Base-by-base conservation (phyloP, 2,329 filamentous ascomycete genomes). In the Lasiodiplodia hormozganensis region DNA sequence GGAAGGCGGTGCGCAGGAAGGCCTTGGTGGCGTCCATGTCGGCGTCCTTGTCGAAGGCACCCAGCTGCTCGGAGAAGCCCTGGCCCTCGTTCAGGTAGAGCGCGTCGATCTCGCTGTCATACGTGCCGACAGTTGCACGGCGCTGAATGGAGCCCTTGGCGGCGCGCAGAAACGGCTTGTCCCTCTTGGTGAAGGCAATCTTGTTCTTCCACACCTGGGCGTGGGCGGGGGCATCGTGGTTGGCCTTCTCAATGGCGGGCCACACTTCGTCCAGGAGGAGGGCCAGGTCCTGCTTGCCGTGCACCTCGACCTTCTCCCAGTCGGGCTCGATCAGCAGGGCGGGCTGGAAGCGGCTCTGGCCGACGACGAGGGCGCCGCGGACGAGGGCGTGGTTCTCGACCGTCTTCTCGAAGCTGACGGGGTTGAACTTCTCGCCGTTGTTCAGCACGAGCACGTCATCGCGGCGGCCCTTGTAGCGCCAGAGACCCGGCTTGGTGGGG, bases 101-200 rank as follows among this genome's bases (percentile, higher is more conserved):
- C 0, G 74, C 75, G 16, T 85, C 79, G 31, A 86, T 85, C 67
- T 85, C 83, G 1, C 79, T 72, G 2, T 73, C 74, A 60, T 85
- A 87, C 1, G 82, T 73, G 2, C 73, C 70, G 8, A 80, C 67
- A 1, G 84, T 83, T 0, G 77, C 76, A 0, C 75, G 75, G 3
- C 83, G 79, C 72, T 83, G 81, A 4, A 84, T 77, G 0, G 79
- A 83, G 0, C 82, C 81, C 72, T 87, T 86, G 16, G 82, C 79
- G 0, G 84, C 83, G 18, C 75, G 78, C 3, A 79, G 71, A 60
- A 86, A 84, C 0, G 82, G 81, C 72, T 84, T 83, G 3, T 76
- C 73, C 7, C 74, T 74, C 4, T 79, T 76, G 0, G 82, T 75
- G 60, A 86, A 75, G 0, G 79, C 74, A 36, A 86, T 78, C 65